Conservation (phyloP, 139 green algal species). For the Bryopsis sp. region DNA sequence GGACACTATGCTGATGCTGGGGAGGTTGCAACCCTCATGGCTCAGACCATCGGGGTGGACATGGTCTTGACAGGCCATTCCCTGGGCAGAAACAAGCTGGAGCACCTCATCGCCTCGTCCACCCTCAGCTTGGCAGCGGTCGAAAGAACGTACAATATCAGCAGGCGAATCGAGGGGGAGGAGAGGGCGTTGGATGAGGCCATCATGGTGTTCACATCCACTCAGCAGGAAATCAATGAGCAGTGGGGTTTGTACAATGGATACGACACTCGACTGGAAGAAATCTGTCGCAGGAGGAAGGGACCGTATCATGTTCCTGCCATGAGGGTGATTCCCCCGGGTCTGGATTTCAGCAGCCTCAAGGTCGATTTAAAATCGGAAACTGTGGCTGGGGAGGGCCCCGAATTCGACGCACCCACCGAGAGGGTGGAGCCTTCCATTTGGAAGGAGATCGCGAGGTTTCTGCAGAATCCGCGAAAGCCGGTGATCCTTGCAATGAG, state of each 20-base stretch:
- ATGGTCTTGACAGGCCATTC: slow-evolving; percentile 90
- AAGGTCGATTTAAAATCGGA: slow-evolving; percentile 24
- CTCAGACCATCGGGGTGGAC: slow-evolving; percentile 64
- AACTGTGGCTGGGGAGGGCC: not conserved
- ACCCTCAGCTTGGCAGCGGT: slow-evolving; percentile 58
- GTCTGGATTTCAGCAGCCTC: slow-evolving; percentile 70
- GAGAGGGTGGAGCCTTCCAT: slow-evolving; percentile 19
- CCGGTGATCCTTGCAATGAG: slow-evolving; percentile 88
- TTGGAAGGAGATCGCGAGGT: slow-evolving; percentile 51
- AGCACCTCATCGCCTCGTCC: slow-evolving; percentile 77
- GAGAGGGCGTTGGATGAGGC: slow-evolving; percentile 80
- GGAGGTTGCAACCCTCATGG: slow-evolving; percentile 61
- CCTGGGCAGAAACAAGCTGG: slow-evolving; percentile 89
- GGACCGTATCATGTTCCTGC: slow-evolving; percentile 70
- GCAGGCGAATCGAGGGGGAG: slow-evolving; percentile 63
- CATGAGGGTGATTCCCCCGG: slow-evolving; percentile 87
- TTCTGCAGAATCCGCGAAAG: slow-evolving; percentile 87
- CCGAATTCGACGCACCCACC: not conserved
- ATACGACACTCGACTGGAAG: slow-evolving; percentile 30
- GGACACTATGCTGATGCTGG: slow-evolving; percentile 42
- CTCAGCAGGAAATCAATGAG: slow-evolving; percentile 81
- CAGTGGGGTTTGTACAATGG: slow-evolving; percentile 94
- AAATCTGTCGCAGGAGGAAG: slow-evolving; percentile 21
- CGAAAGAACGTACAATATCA: slow-evolving; percentile 84
- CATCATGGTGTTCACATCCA: slow-evolving; percentile 80